Evolutionary conservation across 1,284 basidiomycete species (phyloP), one percentile per base, ranked within the genome.

Genomic region (Microbotryomycetes sp.): DNA sequence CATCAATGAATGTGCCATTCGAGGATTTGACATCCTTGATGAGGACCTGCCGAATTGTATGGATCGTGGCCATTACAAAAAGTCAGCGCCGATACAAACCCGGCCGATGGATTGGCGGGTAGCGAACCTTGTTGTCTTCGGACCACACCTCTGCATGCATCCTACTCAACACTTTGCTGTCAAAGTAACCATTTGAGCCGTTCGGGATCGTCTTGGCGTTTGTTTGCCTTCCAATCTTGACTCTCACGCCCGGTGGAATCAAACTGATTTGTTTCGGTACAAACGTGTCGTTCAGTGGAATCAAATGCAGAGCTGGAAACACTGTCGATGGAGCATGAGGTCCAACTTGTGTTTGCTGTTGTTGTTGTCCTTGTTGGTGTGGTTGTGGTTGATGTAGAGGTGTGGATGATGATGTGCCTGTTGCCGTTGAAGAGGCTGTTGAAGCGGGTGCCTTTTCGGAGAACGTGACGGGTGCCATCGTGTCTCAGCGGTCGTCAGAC

Each of bases 71-170:
- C 4, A n/a, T 22, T 7, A 63, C 23, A 57, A 54, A 25, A 30
- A 4, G 31, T 42, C 45, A 28, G 15, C n/a, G 54, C 19, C 22
- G 6, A 30, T 7, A 58, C 22, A 52, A 36, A 30, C 56, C 3
- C 55, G 28, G 3, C 15, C 5, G 28, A 45, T 32, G 16, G 4
- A n/a, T 5, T 30, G 1, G 6, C 36, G 6, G 1, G 22, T n/a
- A 12, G 59, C 80, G 50, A 52, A 90, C 91, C 83, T 92, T 93
- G 59, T 84, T 84, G 58, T 79, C 81, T 67, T 96, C 91, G 77
- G 90, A 88, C 94, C 94, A 99, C 12, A 99, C 89, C 79, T 99
- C 93, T 25, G 94, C 96, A 76, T 98, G 96, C 79, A 91, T 89
- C 65, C 94, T 81, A 71, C 88, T 92, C 66, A 99, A 82, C 1